Percentiles rank a stretch among this genome's conserved stretches.
phyloP scores from a whole-genome alignment of 1,284 basidiomycete genomes.

The Rhodotorula sp. region DNA sequence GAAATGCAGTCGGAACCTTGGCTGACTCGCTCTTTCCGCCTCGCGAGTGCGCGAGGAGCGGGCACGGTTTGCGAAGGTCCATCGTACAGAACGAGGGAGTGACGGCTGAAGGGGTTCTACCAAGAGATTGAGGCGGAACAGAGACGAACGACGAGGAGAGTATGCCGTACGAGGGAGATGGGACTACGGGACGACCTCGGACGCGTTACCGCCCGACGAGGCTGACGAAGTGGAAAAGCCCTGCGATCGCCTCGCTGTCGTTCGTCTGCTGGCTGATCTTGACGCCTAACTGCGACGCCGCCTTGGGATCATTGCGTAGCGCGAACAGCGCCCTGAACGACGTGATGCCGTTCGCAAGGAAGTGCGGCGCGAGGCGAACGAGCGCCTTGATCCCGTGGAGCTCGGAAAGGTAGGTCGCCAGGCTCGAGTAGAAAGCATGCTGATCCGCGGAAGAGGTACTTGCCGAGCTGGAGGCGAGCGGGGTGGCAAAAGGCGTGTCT shows the following conservation, averaged over 20 bases:
- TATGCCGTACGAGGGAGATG: too few species aligned
- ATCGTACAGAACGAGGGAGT: too few species aligned
- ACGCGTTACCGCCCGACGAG: not conserved
- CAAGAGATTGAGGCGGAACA: too few species aligned
- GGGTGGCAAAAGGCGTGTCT: too few species aligned
- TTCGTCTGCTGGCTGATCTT: not conserved
- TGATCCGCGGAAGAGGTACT: too few species aligned
- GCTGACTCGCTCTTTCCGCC: too few species aligned
- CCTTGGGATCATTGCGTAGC: not conserved
- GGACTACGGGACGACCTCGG: not conserved
- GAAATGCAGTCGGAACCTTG: too few species aligned
- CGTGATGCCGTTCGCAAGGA: not conserved
- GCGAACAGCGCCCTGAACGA: not conserved
- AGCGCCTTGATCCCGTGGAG: not conserved
- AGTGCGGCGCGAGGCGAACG: not conserved
- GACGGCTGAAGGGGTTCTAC: too few species aligned
- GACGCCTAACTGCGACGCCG: not conserved
- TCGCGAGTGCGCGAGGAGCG: too few species aligned
- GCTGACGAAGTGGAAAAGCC: not conserved
- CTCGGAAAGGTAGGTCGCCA: not conserved
- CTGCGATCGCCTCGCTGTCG: not conserved
- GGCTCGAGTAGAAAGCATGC: not conserved
- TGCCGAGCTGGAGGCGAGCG: too few species aligned
- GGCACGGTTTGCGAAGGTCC: too few species aligned
- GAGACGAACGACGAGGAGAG: too few species aligned